A percentile compares a stretch with the other conserved stretches of the same genome.
phyloP scores from a whole-genome alignment of 306 rosid species.

The Lathyrus sativus region DNA sequence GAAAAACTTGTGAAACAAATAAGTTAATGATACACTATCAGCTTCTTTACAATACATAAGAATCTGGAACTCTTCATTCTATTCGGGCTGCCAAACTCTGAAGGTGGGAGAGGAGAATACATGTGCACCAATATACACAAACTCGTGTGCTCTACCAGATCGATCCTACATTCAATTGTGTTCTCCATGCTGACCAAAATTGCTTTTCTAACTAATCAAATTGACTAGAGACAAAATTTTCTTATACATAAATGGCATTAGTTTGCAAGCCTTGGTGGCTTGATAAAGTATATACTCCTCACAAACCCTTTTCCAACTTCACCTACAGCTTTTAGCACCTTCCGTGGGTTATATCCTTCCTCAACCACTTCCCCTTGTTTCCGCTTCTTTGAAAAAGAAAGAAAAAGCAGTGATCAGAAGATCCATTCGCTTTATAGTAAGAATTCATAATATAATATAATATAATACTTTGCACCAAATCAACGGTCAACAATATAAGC shows the following conservation, averaged over 20 bases:
- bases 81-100: slow-evolving; percentile 24
- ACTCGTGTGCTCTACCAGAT: background rate
- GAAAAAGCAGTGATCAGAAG: slow-evolving; percentile 13
- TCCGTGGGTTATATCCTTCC: slow-evolving; percentile 54
- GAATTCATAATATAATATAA: slow-evolving; percentile 3
- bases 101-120: slow-evolving; percentile 25
- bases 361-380: slow-evolving; percentile 54
- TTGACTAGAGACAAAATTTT: slow-evolving; percentile 29
- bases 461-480: background rate
- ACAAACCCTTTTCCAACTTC: slow-evolving; percentile 84
- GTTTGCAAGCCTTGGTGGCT: slow-evolving; percentile 54
- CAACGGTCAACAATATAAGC: background rate
- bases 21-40: background rate
- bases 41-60: slow-evolving; percentile 19
- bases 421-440: slow-evolving; percentile 15
- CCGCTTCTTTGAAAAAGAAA: slow-evolving; percentile 63
- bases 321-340: slow-evolving; percentile 62
- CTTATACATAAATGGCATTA: slow-evolving; percentile 20
- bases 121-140: slow-evolving; percentile 29
- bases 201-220: slow-evolving; percentile 23
- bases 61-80: slow-evolving; percentile 9
- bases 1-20: background rate
- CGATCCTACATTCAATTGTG: slow-evolving; percentile 5
- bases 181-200: slow-evolving; percentile 23
- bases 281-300: slow-evolving; percentile 65